These are phyloP conservation scores for Boletellus ananiceps DNA, from an alignment of 768 basidiomycete genomes.

Conservation along the genomic window DNA sequence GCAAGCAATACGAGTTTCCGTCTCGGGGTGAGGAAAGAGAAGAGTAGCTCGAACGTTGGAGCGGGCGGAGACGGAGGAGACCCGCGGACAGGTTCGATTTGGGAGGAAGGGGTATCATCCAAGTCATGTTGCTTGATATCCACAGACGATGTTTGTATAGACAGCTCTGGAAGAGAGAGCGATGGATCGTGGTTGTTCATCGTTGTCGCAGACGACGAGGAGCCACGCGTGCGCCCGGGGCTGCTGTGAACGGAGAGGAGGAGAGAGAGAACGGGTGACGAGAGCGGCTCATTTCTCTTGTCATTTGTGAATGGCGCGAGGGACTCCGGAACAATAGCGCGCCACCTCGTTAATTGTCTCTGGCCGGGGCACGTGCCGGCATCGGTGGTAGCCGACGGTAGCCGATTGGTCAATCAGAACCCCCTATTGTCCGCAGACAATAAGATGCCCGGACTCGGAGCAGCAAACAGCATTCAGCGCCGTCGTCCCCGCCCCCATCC, in stretches of 20 bases:
- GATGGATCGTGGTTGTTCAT: slow-evolving; percentile 31
- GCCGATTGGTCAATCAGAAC: too few relatives aligned
- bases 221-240: slow-evolving; percentile 6
- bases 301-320: slow-evolving; percentile 3
- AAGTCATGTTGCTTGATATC: slow-evolving; percentile 16
- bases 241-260: slow-evolving; percentile 5
- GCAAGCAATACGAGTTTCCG: slow-evolving; percentile 54
- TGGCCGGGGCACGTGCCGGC: too few relatives aligned
- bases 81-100: slow-evolving; percentile 12
- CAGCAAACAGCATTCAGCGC: too few relatives aligned
- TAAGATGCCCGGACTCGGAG: too few relatives aligned
- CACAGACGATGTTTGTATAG: slow-evolving; percentile 19
- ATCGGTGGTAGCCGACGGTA: too few relatives aligned
- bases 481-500: too few relatives aligned
- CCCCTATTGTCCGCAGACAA: too few relatives aligned
- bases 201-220: slow-evolving; percentile 28
- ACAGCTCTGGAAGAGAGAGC: slow-evolving; percentile 10
- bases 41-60: slow-evolving; percentile 62
- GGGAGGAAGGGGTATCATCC: slow-evolving; percentile 7
- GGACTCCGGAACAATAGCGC: too few relatives aligned
- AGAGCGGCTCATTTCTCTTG: slow-evolving; percentile 17
- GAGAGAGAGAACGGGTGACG: slow-evolving; percentile 8
- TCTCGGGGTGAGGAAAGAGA: slow-evolving; percentile 55
- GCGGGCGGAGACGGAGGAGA: slow-evolving; percentile 28
- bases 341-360: too few relatives aligned